phyloP scores from a whole-genome alignment of 805 yeast genomes.

The Lipomyces anomalus region DNA sequence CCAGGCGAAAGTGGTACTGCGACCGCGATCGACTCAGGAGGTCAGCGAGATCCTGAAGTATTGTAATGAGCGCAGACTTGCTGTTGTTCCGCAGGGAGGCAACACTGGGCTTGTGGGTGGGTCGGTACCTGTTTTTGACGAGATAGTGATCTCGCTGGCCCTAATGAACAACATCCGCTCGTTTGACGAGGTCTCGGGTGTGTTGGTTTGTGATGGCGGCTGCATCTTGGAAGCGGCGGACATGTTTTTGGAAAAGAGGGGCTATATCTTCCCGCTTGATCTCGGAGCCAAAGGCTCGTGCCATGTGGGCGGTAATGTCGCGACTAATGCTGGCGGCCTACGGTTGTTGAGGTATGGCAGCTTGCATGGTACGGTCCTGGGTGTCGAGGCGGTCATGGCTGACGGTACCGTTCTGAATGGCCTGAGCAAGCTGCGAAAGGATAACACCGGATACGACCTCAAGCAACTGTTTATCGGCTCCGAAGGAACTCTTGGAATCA shows the following conservation, averaged over 20 bases:
- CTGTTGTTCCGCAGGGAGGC: slow-evolving; percentile 96
- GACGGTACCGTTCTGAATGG: slow-evolving; percentile 78
- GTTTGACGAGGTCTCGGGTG: slow-evolving; percentile 78
- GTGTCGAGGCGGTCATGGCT: slow-evolving; percentile 87
- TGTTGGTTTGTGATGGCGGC: slow-evolving; percentile 86
- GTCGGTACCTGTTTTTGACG: slow-evolving; percentile 87
- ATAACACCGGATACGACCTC: slow-evolving; percentile 90
- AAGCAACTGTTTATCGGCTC: slow-evolving; percentile 91
- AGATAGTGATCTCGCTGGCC: slow-evolving; percentile 65
- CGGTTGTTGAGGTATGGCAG: slow-evolving; percentile 84
- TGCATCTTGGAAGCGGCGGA: slow-evolving; percentile 83
- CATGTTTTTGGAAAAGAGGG: slow-evolving; percentile 65
- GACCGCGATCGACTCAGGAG: slow-evolving; percentile 76
- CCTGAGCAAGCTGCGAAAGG: slow-evolving; percentile 82
- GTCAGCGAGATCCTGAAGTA: slow-evolving; percentile 69
- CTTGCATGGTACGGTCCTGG: slow-evolving; percentile 84
- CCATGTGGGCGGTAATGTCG: slow-evolving; percentile 90
- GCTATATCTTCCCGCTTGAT: slow-evolving; percentile 87
- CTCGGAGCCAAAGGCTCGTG: slow-evolving; percentile 97
- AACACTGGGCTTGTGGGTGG: slow-evolving; percentile 97
- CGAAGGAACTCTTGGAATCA: slow-evolving; percentile 86
- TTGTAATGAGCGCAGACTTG: slow-evolving; percentile 70
- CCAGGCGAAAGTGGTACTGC: slow-evolving; percentile 71
- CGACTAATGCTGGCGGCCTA: slow-evolving; percentile 95
- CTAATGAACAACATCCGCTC: slow-evolving; percentile 71